Evolutionary conservation across 2,329 filamentous ascomycete species (phyloP).

Genomic region (Aureobasidium sp.): DNA sequence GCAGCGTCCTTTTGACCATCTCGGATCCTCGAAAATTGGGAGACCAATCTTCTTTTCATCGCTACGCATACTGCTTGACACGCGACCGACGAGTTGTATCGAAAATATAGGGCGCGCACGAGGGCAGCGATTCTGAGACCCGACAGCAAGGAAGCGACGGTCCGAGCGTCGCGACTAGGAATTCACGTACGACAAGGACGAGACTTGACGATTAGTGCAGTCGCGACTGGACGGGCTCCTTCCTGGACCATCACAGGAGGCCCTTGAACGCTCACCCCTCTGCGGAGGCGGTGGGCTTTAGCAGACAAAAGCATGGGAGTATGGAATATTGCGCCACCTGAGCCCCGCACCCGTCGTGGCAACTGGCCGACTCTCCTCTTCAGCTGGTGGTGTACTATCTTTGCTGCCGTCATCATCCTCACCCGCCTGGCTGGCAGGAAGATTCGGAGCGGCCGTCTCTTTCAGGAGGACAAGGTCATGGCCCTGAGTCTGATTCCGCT

Average conservation of each 20-base stretch:
- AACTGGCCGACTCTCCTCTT: slow-evolving; percentile 91
- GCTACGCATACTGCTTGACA: neutral
- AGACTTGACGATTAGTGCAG: neutral
- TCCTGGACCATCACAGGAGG: neutral
- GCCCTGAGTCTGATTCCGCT: slow-evolving; percentile 67
- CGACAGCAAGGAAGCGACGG: neutral
- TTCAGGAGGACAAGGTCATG: slow-evolving; percentile 83
- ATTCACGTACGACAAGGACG: neutral
- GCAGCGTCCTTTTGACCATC: neutral
- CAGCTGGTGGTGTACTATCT: slow-evolving; percentile 78
- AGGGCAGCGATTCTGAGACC: neutral
- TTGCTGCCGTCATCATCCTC: slow-evolving; percentile 69
- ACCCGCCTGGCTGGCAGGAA: slow-evolving; percentile 77
- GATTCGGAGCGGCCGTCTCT: slow-evolving; percentile 76
- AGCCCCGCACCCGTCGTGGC: slow-evolving; percentile 41
- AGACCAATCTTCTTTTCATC: neutral
- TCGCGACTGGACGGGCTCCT: neutral
- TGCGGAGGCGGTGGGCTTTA: slow-evolving; percentile 13
- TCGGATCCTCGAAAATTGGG: neutral
- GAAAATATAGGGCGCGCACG: neutral
- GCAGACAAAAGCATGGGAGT: slow-evolving; percentile 23
- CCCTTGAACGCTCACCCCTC: slow-evolving; percentile 12
- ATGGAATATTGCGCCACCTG: slow-evolving; percentile 45
- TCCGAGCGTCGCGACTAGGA: neutral
- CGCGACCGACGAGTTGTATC: neutral